Evolutionary conservation across 1,284 basidiomycete species (phyloP).

Genomic region (Leccinum subspadiceum): DNA sequence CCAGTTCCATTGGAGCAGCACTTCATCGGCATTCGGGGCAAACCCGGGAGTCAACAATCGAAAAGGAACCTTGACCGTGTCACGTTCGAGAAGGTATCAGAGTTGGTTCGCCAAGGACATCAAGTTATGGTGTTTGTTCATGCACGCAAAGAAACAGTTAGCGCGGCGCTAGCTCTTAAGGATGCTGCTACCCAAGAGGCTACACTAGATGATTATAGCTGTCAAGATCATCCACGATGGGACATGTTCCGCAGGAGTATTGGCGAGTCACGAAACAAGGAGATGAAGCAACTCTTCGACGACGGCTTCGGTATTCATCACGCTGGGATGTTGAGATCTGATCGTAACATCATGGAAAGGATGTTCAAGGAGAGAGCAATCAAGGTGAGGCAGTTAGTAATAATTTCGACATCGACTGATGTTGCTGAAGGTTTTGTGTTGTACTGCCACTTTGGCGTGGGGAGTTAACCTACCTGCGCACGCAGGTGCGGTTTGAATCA

Average conservation of each 20-base stretch:
- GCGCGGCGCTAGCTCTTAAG: constrained; percentile 82
- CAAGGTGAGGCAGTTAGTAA: constrained; percentile 56
- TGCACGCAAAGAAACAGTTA: constrained; percentile 97
- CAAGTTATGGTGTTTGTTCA: constrained; percentile 99
- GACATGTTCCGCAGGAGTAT: constrained; percentile 78
- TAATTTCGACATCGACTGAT: constrained; percentile 9
- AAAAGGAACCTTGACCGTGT: constrained; percentile 89
- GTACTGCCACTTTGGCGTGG: constrained; percentile 98
- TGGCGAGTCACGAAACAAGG: constrained; percentile 84
- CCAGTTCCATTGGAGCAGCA: constrained; percentile 98
- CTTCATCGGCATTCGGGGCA: constrained; percentile 95
- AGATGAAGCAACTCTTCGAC: constrained; percentile 95
- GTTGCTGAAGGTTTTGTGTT: constrained; percentile 82
- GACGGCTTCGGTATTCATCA: constrained; percentile 97
- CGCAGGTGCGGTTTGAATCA: constrained; percentile 60
- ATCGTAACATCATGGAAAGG: constrained; percentile 94
- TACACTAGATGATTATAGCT: constrained; percentile 74
- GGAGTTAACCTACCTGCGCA: constrained; percentile 99
- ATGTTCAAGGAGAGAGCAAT: constrained; percentile 92
- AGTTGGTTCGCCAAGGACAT: constrained; percentile 84
- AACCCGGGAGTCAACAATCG: constrained; percentile 72
- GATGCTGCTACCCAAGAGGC: constrained; percentile 82
- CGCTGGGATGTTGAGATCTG: constrained; percentile 95
- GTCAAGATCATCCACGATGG: constrained; percentile 77
- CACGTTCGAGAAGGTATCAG: constrained; percentile 87